These are phyloP conservation scores for Cucurbitaria berberidis DNA, from an alignment of 2,329 filamentous ascomycete genomes.

Conservation along the genomic window DNA sequence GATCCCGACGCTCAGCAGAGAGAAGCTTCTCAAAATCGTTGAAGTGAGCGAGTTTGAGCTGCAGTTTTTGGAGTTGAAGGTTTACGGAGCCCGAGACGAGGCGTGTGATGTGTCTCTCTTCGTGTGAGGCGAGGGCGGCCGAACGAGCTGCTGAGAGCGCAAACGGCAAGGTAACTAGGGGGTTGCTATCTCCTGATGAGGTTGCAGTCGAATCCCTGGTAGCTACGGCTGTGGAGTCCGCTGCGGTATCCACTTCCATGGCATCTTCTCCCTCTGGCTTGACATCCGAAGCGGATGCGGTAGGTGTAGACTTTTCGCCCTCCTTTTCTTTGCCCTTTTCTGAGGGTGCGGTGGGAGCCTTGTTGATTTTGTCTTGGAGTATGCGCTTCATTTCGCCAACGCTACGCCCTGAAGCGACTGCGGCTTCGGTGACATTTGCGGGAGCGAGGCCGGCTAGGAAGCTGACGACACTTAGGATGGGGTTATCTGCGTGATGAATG, in stretches of 20 bases:
- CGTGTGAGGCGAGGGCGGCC: constrained; percentile 88
- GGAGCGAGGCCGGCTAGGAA: constrained; percentile 93
- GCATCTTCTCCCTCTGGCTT: constrained; percentile 63
- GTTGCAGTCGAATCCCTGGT: constrained; percentile 15
- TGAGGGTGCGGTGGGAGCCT: constrained; percentile 52
- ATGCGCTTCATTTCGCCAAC: constrained; percentile 84
- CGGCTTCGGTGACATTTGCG: constrained; percentile 83
- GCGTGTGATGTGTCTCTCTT: constrained; percentile 95
- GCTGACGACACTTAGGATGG: constrained; percentile 93
- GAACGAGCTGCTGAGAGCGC: constrained; percentile 85
- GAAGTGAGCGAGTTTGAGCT: constrained; percentile 95
- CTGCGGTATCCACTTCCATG: constrained; percentile 64
- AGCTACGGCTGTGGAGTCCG: constrained; percentile 53
- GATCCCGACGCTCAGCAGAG: constrained; percentile 87
- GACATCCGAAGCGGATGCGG: constrained; percentile 55
- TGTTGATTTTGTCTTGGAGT: constrained; percentile 79
- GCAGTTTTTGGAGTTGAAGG: constrained; percentile 91
- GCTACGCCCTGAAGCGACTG: constrained; percentile 77
- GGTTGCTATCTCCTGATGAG: constrained; percentile 30
- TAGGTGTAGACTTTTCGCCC: constrained; percentile 55
- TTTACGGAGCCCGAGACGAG: constrained; percentile 93
- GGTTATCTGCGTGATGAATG: constrained; percentile 92
- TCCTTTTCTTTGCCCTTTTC: constrained; percentile 67
- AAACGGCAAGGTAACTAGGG: constrained; percentile 78
- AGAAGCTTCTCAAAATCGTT: constrained; percentile 93